Evolutionary conservation across 148 eudicot species (phyloP), one percentile per base, ranked within the genome.

Genomic region (Silene conica): DNA sequence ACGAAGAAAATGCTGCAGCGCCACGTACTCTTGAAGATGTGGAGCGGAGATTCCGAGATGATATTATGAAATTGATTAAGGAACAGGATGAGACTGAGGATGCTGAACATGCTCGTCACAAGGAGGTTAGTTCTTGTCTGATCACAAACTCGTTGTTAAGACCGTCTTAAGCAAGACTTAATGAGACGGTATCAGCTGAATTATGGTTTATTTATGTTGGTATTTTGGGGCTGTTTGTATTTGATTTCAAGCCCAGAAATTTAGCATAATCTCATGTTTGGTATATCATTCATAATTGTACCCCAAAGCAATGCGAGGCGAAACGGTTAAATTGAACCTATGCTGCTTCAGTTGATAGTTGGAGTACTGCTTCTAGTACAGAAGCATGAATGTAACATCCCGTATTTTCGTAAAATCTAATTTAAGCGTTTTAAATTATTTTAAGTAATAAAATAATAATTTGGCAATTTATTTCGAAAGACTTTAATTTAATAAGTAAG

Each of bases 121-220:
- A 78, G 78, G 88, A 88, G 92, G 89, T 87, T 73, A 65, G 89
- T n/a, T n/a, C n/a, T n/a, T n/a, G n/a, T n/a, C n/a, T n/a, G n/a
- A n/a, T n/a, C n/a, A n/a, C n/a, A n/a, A n/a, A n/a, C n/a, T n/a
- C n/a, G n/a, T n/a, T n/a, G n/a, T n/a, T n/a, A n/a, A n/a, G n/a
- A n/a, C n/a, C n/a, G 18, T 46, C 50, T 46, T 8, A 9, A 8
- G 12, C 50, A 6, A 46, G 9, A 46, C 50, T 28, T 1, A 28
- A 1, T 28, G 31, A 28, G 3, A n/a, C n/a, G n/a, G n/a, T n/a
- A n/a, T n/a, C 14, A 46, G 57, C 25, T 13, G 8, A 15, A 46
- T n/a, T 31, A 38, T 19, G 16, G 6, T 18, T 5, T 48, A 25
- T 21, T 34, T 5, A 21, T 5, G n/a, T 15, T 15, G 0, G 38